Evolutionary conservation across 495 filamentous ascomycete genomes (phyloP), one percentile per base, ranked within the genome.

Genomic region (Aspergillus incahuasiensis): DNA sequence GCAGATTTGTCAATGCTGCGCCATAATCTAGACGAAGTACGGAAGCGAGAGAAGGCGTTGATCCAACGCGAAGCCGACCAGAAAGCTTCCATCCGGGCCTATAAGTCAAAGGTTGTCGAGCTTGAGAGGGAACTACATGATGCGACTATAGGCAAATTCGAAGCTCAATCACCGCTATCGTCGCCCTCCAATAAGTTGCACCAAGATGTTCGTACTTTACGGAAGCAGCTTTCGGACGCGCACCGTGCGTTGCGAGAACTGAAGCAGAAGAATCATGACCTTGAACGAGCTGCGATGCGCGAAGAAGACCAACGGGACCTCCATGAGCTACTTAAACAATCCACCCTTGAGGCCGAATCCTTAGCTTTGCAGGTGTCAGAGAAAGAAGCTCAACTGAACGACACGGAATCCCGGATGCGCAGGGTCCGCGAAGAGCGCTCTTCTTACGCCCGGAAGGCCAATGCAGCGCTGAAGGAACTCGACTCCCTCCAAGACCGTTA

Each of bases 341-440:
- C 85, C n/a, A 88, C 84, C 41, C 72, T 86, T 2, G 82, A 86
- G 57, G 80, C 82, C 16, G 85, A 89, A 62, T 74, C 86, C 13
- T 69, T 88, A 13, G 76, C 81, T 35, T 64, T 82, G n/a, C 78
- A 84, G 61, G 68, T 85, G 15, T 74, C 74, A 0, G 74, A 79
- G 15, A 70, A 78, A 30, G 80, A 85, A 39, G 64, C 73, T 16
- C 76, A 75, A 19, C 61, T 85, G 39, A 71, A 62, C 30, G 83
- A 88, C 32, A 62, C 88, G 21, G 83, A 83, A 49, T 56, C 70
- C 13, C 77, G 83, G 41, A 59, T 86, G 5, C 75, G 77, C 24
- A 70, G 79, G 22, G 73, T 87, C 47, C 78, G 84, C 22, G 80
- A 85, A 52, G 84, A 87, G 64, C 77, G 83, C 21, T 68, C 69